A percentile compares a stretch with the other conserved stretches of the same genome.
These are phyloP conservation scores for Nakaseomyces kungkrabaensis DNA, from an alignment of 1,139 yeast species.

Conservation along the genomic window DNA sequence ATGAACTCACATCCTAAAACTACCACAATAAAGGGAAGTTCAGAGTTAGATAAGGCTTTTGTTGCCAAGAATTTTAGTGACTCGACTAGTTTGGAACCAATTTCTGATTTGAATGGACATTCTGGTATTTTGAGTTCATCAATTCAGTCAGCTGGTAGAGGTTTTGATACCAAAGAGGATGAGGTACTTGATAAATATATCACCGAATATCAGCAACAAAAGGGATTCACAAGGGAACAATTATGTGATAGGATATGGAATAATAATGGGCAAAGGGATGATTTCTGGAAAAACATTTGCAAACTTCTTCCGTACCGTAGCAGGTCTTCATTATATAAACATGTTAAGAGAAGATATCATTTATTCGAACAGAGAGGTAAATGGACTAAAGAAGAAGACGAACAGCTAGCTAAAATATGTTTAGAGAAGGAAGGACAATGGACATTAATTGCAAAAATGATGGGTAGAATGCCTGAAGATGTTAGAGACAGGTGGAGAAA, in stretches of 20 bases:
- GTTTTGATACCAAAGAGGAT: slow-evolving; percentile 45
- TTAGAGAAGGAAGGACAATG: slow-evolving; percentile 68
- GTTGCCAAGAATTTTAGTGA: neutral
- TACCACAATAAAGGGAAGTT: neutral
- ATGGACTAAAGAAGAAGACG: slow-evolving; percentile 80
- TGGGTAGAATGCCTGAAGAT: slow-evolving; percentile 96
- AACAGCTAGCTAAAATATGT: slow-evolving; percentile 50
- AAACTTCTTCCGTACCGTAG: slow-evolving; percentile 74
- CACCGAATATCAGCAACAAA: slow-evolving; percentile 51
- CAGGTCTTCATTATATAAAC: slow-evolving; percentile 82
- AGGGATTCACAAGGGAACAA: slow-evolving; percentile 53
- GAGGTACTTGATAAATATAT: slow-evolving; percentile 65
- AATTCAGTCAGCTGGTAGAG: slow-evolving; percentile 28
- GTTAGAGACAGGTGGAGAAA: slow-evolving; percentile 95
- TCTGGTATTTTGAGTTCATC: slow-evolving; percentile 2
- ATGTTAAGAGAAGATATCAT: slow-evolving; percentile 81
- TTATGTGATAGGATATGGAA: slow-evolving; percentile 84
- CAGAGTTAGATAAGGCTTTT: neutral
- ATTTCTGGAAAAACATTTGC: slow-evolving; percentile 77
- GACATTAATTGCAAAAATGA: slow-evolving; percentile 65
- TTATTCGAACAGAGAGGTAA: slow-evolving; percentile 78
- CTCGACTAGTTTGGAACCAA: neutral
- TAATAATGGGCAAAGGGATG: slow-evolving; percentile 71
- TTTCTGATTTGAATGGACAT: neutral
- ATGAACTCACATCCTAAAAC: neutral